phyloP scores from a whole-genome alignment of 805 yeast genomes.

The Yamadazyma nakazawae region DNA sequence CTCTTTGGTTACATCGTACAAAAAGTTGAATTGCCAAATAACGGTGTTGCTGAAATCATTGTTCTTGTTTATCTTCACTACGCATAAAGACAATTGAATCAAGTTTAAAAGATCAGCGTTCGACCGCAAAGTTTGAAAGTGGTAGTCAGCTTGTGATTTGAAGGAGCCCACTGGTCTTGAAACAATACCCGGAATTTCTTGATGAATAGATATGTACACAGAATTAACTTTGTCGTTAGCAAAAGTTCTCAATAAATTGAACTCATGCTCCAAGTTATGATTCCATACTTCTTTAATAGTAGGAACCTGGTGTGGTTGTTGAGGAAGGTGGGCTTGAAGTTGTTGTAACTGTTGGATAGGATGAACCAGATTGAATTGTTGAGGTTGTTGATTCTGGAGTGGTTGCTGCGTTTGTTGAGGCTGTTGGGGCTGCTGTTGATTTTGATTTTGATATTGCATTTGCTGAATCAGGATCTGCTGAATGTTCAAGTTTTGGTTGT shows the following conservation, averaged over 20 bases:
- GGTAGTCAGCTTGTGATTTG: slow-evolving; percentile 85
- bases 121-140: slow-evolving; percentile 89
- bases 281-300: slow-evolving; percentile 73
- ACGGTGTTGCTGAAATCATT: slow-evolving; percentile 61
- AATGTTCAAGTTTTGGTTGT: slow-evolving; percentile 29
- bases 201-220: slow-evolving; percentile 66
- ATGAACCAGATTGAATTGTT: slow-evolving; percentile 15
- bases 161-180: slow-evolving; percentile 96
- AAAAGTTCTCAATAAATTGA: slow-evolving; percentile 56
- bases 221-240: slow-evolving; percentile 46
- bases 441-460: slow-evolving; percentile 20
- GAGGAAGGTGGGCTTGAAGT: slow-evolving; percentile 6
- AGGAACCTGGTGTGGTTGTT: slow-evolving; percentile 38
- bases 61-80: slow-evolving; percentile 30
- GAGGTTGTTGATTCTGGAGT: slow-evolving; percentile 20
- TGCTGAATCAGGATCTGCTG: slow-evolving; percentile 26
- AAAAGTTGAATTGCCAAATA: slow-evolving; percentile 97
- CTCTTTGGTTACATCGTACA: slow-evolving; percentile 69
- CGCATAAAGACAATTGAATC: slow-evolving; percentile 62
- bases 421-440: slow-evolving; percentile 14
- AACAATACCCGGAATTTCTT: slow-evolving; percentile 94
- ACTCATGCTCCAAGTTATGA: slow-evolving; percentile 64
- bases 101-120: slow-evolving; percentile 85
- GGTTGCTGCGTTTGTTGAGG: slow-evolving; percentile 23
- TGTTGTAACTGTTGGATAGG: slow-evolving; percentile 18